Conservation (phyloP, 768 basidiomycete species). For the Megacollybia marginata region DNA sequence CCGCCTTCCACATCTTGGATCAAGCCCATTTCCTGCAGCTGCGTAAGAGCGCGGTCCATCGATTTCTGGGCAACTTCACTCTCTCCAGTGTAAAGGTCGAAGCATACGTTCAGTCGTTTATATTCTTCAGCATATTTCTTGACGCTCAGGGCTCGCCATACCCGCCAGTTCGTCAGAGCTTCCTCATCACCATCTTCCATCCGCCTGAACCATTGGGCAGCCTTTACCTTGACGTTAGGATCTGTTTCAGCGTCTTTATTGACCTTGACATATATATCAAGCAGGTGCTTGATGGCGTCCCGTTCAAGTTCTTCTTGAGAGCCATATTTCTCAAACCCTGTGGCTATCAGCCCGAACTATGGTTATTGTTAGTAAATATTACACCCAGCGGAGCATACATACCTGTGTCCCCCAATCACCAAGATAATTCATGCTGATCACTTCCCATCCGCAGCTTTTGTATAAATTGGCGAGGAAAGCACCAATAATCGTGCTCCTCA, state of each 20-base stretch:
- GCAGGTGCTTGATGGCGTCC: conserved; percentile 92
- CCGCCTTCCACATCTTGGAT: conserved; percentile 76
- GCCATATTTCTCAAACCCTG: conserved; percentile 90
- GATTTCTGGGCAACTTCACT: conserved; percentile 67
- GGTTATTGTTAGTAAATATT: neutral
- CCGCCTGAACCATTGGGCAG: conserved; percentile 83
- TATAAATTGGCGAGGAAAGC: conserved; percentile 88
- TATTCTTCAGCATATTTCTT: conserved; percentile 87
- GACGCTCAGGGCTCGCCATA: conserved; percentile 89
- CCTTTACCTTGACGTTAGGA: conserved; percentile 64
- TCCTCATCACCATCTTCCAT: conserved; percentile 92
- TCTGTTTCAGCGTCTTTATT: conserved; percentile 77
- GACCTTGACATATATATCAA: conserved; percentile 91
- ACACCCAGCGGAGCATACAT: conserved; percentile 9
- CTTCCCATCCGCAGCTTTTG: conserved; percentile 89
- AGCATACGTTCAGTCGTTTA: conserved; percentile 80
- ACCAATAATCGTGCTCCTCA: conserved; percentile 98
- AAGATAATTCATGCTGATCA: conserved; percentile 87
- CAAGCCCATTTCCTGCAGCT: conserved; percentile 64
- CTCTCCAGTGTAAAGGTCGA: conserved; percentile 91
- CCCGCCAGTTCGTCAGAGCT: conserved; percentile 81
- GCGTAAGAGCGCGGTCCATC: conserved; percentile 65
- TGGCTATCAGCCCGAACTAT: conserved; percentile 81
- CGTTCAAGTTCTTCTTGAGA: conserved; percentile 73
- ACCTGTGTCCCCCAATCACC: conserved; percentile 99